A percentile compares a stretch with the other conserved stretches of the same genome.
Evolutionary conservation across 306 rosid species (phyloP).

Genomic region (Mucuna pruriens): DNA sequence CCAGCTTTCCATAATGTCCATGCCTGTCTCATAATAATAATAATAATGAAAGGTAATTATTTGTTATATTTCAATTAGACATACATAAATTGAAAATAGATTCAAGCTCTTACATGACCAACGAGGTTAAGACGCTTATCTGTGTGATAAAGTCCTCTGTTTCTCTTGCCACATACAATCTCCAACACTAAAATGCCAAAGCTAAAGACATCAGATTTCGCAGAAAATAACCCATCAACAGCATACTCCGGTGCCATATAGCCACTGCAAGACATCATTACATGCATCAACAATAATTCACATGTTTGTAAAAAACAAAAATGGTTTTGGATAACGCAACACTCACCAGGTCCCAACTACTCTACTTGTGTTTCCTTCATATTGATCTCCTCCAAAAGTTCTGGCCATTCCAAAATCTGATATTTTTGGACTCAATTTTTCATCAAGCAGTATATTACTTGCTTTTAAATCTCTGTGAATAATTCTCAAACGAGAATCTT

Average conservation of each 20-base stretch:
- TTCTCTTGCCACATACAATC: slow-evolving; percentile 52
- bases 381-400: slow-evolving; percentile 7
- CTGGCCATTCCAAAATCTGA: slow-evolving; percentile 20
- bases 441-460: slow-evolving; percentile 4
- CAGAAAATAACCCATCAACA: slow-evolving; percentile 41
- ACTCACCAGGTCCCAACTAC: slow-evolving; percentile 58
- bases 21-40: slow-evolving; percentile 41
- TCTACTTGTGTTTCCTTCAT: neutral
- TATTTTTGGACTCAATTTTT: neutral
- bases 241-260: slow-evolving; percentile 56
- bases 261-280: slow-evolving; percentile 25
- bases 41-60: neutral
- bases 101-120: slow-evolving; percentile 44
- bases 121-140: slow-evolving; percentile 42
- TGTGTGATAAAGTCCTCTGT: slow-evolving; percentile 37
- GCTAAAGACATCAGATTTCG: slow-evolving; percentile 36
- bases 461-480: slow-evolving; percentile 9
- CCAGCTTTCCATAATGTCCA: slow-evolving; percentile 55
- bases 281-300: neutral
- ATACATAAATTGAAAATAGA: neutral
- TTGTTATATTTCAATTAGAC: neutral
- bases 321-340: neutral
- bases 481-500: slow-evolving; percentile 7
- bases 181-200: slow-evolving; percentile 51
- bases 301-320: neutral